phyloP scores from a whole-genome alignment of 2,329 filamentous ascomycete genomes.

The Fragosphaeria purpurea region DNA sequence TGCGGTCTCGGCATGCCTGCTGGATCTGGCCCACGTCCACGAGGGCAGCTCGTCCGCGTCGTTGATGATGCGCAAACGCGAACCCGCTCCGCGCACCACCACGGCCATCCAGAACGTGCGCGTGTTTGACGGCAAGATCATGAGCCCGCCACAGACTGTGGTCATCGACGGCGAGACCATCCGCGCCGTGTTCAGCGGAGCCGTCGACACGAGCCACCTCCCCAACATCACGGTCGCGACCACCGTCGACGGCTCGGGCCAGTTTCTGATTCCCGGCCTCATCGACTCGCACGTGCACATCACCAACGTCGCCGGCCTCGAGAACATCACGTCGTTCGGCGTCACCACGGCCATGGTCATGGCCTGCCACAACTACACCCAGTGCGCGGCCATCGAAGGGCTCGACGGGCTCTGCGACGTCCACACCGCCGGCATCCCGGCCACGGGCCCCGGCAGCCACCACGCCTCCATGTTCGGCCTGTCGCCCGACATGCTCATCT shows the following conservation, averaged over 20 bases:
- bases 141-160: neutral
- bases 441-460: neutral
- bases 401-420: neutral
- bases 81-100: slow-evolving; percentile 1
- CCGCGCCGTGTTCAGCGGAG: neutral
- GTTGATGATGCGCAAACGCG: neutral
- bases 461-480: neutral
- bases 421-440: neutral
- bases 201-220: no score
- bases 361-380: slow-evolving; percentile 28
- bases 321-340: slow-evolving; percentile 17
- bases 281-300: slow-evolving; percentile 22
- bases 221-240: neutral
- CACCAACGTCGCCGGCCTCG: slow-evolving; percentile 12
- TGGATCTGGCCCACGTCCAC: neutral
- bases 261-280: slow-evolving; percentile 20
- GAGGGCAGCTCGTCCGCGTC: neutral
- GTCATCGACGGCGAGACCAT: slow-evolving; percentile 1
- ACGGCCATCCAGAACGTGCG: slow-evolving; percentile 9
- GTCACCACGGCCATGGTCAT: slow-evolving; percentile 20
- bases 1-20: neutral
- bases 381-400: slow-evolving; percentile 15
- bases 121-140: neutral
- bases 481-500: neutral
- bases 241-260: slow-evolving; percentile 16